Evolutionary conservation across 2,329 filamentous ascomycete species (phyloP).

Genomic region (Cephalotrichum gorgonifer): DNA sequence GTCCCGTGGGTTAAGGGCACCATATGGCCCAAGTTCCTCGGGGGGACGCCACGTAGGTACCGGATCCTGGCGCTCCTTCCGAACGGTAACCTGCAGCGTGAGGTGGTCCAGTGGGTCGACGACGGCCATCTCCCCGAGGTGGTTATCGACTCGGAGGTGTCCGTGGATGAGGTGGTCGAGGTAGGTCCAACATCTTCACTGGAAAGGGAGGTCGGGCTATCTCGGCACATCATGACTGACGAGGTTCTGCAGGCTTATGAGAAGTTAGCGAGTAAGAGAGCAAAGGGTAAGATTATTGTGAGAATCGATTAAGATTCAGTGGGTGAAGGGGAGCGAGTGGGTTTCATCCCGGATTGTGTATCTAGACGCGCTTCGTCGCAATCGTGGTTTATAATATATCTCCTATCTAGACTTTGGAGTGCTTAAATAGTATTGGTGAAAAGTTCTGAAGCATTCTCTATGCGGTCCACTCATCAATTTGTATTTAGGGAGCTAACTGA

Average conservation of each 20-base stretch:
- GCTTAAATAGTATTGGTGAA: no score
- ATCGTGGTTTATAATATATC: no score
- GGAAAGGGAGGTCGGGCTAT: neutral
- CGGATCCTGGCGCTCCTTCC: slow-evolving; percentile 3
- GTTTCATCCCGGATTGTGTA: no score
- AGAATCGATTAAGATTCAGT: slow-evolving; percentile 6
- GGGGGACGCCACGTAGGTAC: slow-evolving; percentile 11
- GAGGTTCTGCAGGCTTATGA: slow-evolving; percentile 9
- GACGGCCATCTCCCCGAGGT: slow-evolving; percentile 9
- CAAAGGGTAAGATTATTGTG: slow-evolving; percentile 13
- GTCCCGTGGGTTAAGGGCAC: slow-evolving; percentile 11
- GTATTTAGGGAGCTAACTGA: no score
- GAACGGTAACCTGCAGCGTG: slow-evolving; percentile 3
- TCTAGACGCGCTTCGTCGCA: no score
- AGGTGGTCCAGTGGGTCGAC: slow-evolving; percentile 7
- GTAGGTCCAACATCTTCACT: slow-evolving; percentile 1
- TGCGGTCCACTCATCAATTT: no score
- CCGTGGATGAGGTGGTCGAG: slow-evolving; percentile 9
- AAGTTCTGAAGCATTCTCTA: no score
- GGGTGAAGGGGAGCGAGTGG: no score
- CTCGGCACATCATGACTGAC: neutral
- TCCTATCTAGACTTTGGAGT: no score
- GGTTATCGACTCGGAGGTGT: slow-evolving; percentile 11
- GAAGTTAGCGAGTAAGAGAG: slow-evolving; percentile 8
- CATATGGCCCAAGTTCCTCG: slow-evolving; percentile 10